Percentiles rank a stretch among this genome's conserved stretches.
These are phyloP conservation scores for Hamamelis virginiana DNA, from an alignment of 164 flowering plant genomes.

Conservation along the genomic window DNA sequence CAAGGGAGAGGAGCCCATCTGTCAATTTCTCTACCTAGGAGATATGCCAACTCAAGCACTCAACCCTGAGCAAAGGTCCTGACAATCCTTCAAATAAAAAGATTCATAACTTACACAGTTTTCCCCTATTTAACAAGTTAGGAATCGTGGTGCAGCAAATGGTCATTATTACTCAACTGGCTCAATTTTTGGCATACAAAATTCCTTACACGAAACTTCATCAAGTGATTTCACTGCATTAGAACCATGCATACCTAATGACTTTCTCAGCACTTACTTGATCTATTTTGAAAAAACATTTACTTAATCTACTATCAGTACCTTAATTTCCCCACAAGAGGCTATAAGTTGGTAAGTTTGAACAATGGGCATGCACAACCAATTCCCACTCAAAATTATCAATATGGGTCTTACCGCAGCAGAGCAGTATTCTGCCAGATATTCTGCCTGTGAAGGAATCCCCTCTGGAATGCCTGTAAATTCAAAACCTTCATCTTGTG, in stretches of 20 bases:
- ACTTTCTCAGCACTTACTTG: too few species aligned
- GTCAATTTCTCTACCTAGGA: background rate
- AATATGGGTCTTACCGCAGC: conserved; percentile 59
- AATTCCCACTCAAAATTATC: background rate
- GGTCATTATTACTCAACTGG: background rate
- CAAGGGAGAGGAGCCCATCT: background rate
- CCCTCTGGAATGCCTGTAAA: conserved; percentile 72
- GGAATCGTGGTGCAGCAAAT: background rate
- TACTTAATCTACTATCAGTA: background rate
- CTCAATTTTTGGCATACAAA: background rate
- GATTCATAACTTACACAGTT: background rate
- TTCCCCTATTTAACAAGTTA: background rate
- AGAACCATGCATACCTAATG: background rate
- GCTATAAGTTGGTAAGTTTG: background rate
- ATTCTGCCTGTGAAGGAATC: conserved; percentile 74
- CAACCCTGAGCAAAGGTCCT: background rate
- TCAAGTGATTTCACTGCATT: background rate
- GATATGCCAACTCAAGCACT: background rate
- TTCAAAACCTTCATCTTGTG: conserved; percentile 57
- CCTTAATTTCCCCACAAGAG: background rate
- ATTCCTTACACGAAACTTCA: background rate
- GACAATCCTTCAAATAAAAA: background rate
- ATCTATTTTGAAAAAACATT: too few species aligned
- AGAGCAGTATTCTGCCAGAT: conserved; percentile 76
- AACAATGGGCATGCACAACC: background rate